Percentiles rank a stretch among this genome's conserved stretches.
Conservation (phyloP, 2,329 filamentous ascomycete species). For the Mycosphaerelloides madeirae region DNA sequence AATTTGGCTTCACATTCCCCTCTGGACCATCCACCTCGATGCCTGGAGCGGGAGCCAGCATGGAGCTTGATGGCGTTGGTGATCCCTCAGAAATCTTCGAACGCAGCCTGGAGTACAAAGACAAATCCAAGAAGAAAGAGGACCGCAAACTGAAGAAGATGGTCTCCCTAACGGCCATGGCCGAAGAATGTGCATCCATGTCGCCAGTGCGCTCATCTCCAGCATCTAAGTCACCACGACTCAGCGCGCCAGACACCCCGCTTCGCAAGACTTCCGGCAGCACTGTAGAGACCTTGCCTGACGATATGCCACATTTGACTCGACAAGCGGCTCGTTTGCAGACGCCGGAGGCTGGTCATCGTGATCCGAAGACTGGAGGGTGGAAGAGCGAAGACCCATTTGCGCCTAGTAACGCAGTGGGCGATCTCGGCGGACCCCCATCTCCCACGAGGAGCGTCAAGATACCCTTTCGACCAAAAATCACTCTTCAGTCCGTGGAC, state of each 20-base stretch:
- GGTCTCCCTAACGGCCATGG: slow-evolving; percentile 26
- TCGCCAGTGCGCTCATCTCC: neutral
- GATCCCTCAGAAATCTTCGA: slow-evolving; percentile 23
- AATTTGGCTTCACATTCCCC: slow-evolving; percentile 8
- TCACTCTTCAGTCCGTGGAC: slow-evolving; percentile 9
- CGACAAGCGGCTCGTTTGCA: slow-evolving; percentile 12
- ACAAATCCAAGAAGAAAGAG: slow-evolving; percentile 13
- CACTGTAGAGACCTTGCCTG: slow-evolving; percentile 7
- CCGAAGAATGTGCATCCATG: slow-evolving; percentile 12
- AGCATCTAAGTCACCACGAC: neutral
- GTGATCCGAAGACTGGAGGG: slow-evolving; percentile 8
- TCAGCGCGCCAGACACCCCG: neutral
- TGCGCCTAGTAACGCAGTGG: slow-evolving; percentile 12
- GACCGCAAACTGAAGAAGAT: slow-evolving; percentile 21
- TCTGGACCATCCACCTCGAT: slow-evolving; percentile 18
- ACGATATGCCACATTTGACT: slow-evolving; percentile 15
- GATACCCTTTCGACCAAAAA: slow-evolving; percentile 16
- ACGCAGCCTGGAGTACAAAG: slow-evolving; percentile 21
- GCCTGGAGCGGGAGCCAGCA: slow-evolving; percentile 14
- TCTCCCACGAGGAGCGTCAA: slow-evolving; percentile 4
- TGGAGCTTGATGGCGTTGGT: slow-evolving; percentile 18
- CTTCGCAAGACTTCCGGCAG: neutral
- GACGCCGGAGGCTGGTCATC: slow-evolving; percentile 8
- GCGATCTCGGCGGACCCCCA: slow-evolving; percentile 4
- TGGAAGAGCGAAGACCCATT: slow-evolving; percentile 22